Percentiles rank a stretch among this genome's conserved stretches.
These are phyloP conservation scores for Penicillium sp. DNA, from an alignment of 2,329 filamentous ascomycete species.

Conservation along the genomic window DNA sequence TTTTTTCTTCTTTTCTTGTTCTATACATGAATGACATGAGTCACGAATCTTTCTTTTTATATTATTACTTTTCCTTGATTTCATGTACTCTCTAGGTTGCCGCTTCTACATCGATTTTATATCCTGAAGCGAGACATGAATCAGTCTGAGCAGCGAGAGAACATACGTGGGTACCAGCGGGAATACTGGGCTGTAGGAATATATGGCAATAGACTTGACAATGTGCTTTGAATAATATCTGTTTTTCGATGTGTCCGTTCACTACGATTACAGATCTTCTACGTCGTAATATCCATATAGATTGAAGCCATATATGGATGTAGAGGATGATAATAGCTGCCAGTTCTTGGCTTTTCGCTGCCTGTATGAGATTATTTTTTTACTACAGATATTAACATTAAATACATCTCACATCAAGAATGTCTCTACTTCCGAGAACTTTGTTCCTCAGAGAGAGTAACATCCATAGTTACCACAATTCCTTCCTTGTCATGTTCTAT, in stretches of 20 bases:
- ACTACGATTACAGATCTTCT: not conserved
- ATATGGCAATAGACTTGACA: conserved; percentile 1
- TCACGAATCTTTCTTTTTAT: conserved; percentile 21
- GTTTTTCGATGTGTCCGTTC: not conserved
- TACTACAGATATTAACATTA: not conserved
- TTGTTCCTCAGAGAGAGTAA: not conserved
- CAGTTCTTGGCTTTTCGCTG: not conserved
- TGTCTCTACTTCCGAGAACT: not conserved
- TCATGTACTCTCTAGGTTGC: not conserved
- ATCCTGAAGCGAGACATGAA: not conserved
- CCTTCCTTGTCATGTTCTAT: no score
- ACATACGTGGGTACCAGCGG: not conserved
- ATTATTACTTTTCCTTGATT: conserved; percentile 1
- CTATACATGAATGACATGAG: conserved; percentile 19
- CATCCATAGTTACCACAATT: no score
- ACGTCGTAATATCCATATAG: no score
- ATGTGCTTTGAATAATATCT: not conserved
- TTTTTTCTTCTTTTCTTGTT: not conserved
- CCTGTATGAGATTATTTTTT: not conserved
- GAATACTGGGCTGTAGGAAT: not conserved
- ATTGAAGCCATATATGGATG: no score
- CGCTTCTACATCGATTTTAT: conserved; percentile 2
- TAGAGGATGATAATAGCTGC: no score
- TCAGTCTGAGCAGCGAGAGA: not conserved
- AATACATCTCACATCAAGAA: not conserved